Evolutionary conservation across 2,329 filamentous ascomycete species (phyloP).

Genomic region (Cordyceps farinosa): DNA sequence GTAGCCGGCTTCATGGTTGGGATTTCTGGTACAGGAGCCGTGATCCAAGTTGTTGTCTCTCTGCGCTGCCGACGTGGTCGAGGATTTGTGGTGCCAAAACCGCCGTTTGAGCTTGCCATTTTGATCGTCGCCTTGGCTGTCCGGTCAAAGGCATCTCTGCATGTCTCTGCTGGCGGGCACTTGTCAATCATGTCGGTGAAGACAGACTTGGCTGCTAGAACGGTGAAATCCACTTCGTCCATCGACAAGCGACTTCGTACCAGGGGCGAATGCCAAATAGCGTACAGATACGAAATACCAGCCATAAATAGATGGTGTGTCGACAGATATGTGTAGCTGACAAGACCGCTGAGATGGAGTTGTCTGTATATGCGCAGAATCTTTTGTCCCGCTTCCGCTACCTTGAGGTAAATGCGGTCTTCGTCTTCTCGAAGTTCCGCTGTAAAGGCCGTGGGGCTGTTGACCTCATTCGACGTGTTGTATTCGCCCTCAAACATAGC

Average conservation of each 20-base stretch:
- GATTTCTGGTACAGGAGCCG: constrained; percentile 24
- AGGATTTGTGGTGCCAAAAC: constrained; percentile 56
- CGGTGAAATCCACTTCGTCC: constrained; percentile 97
- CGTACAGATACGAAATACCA: constrained; percentile 92
- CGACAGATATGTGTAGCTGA: constrained; percentile 94
- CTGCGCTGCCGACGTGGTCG: constrained; percentile 28
- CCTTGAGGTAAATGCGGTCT: constrained; percentile 87
- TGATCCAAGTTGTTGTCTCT: constrained; percentile 30
- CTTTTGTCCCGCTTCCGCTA: constrained; percentile 91
- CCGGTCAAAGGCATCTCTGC: constrained; percentile 88
- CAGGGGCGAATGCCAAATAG: constrained; percentile 91
- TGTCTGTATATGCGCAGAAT: constrained; percentile 88
- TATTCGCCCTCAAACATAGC: constrained; percentile 79
- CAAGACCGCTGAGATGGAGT: constrained; percentile 79
- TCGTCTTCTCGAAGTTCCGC: constrained; percentile 74
- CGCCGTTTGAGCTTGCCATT: constrained; percentile 86
- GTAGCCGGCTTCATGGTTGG: constrained; percentile 22
- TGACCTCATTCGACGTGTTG: constrained; percentile 60
- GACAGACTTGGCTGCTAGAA: constrained; percentile 88
- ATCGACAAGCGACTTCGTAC: constrained; percentile 83
- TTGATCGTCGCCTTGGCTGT: constrained; percentile 94
- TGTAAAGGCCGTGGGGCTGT: constrained; percentile 59
- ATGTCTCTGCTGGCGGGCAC: constrained; percentile 91
- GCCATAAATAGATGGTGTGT: constrained; percentile 98
- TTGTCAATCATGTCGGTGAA: constrained; percentile 89